Percentiles rank a stretch among this genome's conserved stretches.
These are phyloP conservation scores for Orbilia ellipsospora DNA, from an alignment of 2,329 filamentous ascomycete genomes.

Conservation along the genomic window DNA sequence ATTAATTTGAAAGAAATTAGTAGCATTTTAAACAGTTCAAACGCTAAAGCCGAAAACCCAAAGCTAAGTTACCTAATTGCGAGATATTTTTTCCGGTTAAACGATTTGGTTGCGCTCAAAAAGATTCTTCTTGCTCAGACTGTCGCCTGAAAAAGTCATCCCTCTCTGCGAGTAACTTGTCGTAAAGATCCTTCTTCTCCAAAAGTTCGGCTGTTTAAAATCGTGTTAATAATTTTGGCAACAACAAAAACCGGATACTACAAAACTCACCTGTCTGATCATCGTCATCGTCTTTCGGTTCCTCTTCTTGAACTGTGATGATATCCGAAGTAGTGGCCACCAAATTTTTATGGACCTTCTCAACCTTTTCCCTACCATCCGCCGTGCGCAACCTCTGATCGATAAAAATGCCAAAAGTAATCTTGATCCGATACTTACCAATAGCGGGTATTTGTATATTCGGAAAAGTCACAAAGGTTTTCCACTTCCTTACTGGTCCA, in stretches of 20 bases:
- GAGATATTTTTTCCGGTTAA: too few relatives aligned
- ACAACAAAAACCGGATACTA: too few relatives aligned
- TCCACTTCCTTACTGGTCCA: conserved; percentile 46
- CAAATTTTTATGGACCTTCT: conserved; percentile 33
- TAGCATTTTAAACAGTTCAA: too few relatives aligned
- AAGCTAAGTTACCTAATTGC: too few relatives aligned
- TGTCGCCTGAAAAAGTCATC: conserved; percentile 50
- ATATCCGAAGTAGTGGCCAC: conserved; percentile 44
- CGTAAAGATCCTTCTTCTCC: conserved; percentile 50
- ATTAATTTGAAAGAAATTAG: too few relatives aligned
- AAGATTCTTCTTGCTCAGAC: conserved; percentile 21
- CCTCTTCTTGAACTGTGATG: conserved; percentile 46
- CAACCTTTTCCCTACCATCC: conserved; percentile 41
- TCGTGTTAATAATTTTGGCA: background rate
- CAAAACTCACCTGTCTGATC: conserved; percentile 26
- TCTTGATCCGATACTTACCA: conserved; percentile 39
- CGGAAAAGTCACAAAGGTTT: conserved; percentile 50
- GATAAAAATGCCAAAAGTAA: conserved; percentile 43
- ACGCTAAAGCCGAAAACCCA: too few relatives aligned
- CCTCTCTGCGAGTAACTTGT: conserved; percentile 38
- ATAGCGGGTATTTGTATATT: conserved; percentile 44
- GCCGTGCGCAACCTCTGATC: conserved; percentile 35
- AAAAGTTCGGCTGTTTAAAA: conserved; percentile 32
- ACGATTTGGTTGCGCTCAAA: background rate
- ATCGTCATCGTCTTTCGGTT: conserved; percentile 47